Base-by-base conservation (phyloP, 768 basidiomycete species). In the Trametes gibbosa region DNA sequence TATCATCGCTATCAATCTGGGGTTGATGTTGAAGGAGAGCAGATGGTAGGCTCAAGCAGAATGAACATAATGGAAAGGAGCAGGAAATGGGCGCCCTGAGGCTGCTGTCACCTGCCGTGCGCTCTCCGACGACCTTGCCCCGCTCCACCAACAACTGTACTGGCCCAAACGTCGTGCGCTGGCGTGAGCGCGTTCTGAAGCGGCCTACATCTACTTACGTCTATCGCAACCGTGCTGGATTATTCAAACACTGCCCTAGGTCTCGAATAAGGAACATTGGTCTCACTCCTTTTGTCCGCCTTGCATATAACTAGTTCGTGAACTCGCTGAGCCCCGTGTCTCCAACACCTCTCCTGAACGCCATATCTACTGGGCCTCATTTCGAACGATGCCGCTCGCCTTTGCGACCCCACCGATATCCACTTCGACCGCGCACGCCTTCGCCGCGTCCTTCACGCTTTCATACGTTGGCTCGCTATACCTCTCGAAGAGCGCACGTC, bases 391-490 rank as follows among this genome's bases (percentile, higher is more conserved):
- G 65, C 43, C 57, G 8, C 50, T 61, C 9, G 61, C 62, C 21
- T 65, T 70, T 34, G 19, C 59, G 8, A 29, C 50, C n/a, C 66
- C 69, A 10, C 63, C 65, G 9, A 59, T 73, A 21, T 58, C 69
- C 14, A 25, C 69, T 6, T 52, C 47, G 14, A 60, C 61, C 14
- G 80, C 87, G 1, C 85, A 89, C 63, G 46, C 77, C 1, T 72
- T 88, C 17, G 84, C 89, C 1, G 70, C 82, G 5, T 67, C 80
- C 49, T 84, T 93, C 66, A 84, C 84, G 2, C 59, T 74, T 21
- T 79, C 79, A 52, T 97, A 95, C 66, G 92, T 97, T 51, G 90
- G 89, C 13, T 89, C 89, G 6, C 77, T 96, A 39, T 96, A 96
- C 73, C 66, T 92, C 57, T 85, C 80, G 32, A 89, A 84, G 68